Base-by-base conservation (phyloP, 139 green algal genomes). In the Chlorella sp. region DNA sequence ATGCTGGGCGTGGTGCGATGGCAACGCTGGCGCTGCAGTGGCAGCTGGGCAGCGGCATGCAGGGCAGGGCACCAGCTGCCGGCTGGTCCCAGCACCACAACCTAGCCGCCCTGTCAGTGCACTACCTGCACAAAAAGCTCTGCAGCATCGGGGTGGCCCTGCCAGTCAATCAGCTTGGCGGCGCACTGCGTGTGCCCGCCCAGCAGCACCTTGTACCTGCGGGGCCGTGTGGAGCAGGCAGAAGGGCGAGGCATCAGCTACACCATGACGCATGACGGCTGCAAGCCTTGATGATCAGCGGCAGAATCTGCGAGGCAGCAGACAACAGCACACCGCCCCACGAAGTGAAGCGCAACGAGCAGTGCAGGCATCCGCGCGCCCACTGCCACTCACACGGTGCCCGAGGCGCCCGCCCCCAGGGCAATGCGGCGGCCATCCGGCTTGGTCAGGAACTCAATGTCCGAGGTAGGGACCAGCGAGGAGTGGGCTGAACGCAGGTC, bases 191-290 rank as follows among this genome's bases (percentile, higher is more conserved):
- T 74, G 67, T 74, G 67, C 4, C 67, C 67, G 16, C 32, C 67
- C 67, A 74, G 67, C 34, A 74, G 67, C 3, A 74, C 67, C 67
- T 74, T 74, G 67, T 47, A 74, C 67, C 67, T 47, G 34, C 34
- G 21, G 20, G 28, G 3, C 28, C 25, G 2, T 36, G 62, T 4
- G 11, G 26, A 25, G 4, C 26, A 32, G 26, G 62, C 20, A 34
- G 20, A 11, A n/a, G n/a, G n/a, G n/a, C n/a, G n/a, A n/a, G n/a
- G n/a, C n/a, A n/a, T n/a, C n/a, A n/a, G n/a, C n/a, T n/a, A n/a
- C n/a, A n/a, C n/a, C n/a, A n/a, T n/a, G n/a, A n/a, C n/a, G n/a
- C n/a, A n/a, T n/a, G n/a, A n/a, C n/a, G n/a, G n/a, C n/a, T n/a
- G n/a, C n/a, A n/a, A n/a, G n/a, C n/a, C n/a, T n/a, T n/a, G n/a